A percentile compares a stretch with the other conserved stretches of the same genome.
These are phyloP conservation scores for Platismatia glauca DNA, from an alignment of 495 filamentous ascomycete species.

Conservation along the genomic window DNA sequence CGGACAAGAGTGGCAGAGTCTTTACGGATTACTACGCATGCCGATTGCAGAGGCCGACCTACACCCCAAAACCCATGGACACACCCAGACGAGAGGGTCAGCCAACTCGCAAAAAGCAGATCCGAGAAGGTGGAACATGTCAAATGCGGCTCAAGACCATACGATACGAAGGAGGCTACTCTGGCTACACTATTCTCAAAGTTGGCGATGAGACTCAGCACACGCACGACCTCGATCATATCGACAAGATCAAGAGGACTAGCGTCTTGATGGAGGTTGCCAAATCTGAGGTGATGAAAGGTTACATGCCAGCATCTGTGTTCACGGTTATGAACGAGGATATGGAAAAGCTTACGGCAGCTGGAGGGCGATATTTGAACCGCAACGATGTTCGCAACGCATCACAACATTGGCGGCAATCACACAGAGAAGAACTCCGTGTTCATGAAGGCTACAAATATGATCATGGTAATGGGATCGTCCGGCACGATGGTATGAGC, in stretches of 20 bases:
- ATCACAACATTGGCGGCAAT: slow-evolving; percentile 44
- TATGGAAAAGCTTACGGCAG: slow-evolving; percentile 36
- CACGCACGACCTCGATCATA: slow-evolving; percentile 43
- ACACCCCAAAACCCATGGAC: slow-evolving; percentile 23
- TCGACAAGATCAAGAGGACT: slow-evolving; percentile 45
- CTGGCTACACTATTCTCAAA: slow-evolving; percentile 22
- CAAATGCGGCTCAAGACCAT: slow-evolving; percentile 46
- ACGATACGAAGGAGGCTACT: slow-evolving; percentile 35
- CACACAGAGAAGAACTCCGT: slow-evolving; percentile 39
- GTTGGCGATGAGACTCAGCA: slow-evolving; percentile 35
- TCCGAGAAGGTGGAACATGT: slow-evolving; percentile 43
- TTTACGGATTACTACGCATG: slow-evolving; percentile 47
- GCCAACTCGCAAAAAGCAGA: slow-evolving; percentile 41
- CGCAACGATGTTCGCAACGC: slow-evolving; percentile 46
- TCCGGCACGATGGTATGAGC: slow-evolving; percentile 28
- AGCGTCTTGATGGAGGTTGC: slow-evolving; percentile 46
- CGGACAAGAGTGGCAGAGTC: slow-evolving; percentile 42
- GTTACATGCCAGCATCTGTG: slow-evolving; percentile 46
- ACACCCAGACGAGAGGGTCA: slow-evolving; percentile 38
- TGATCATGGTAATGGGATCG: slow-evolving; percentile 43
- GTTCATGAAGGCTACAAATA: slow-evolving; percentile 46
- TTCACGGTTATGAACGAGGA: slow-evolving; percentile 44
- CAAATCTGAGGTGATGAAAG: slow-evolving; percentile 40
- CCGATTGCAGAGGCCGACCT: slow-evolving; percentile 39
- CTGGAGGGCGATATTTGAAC: slow-evolving; percentile 42